Percentiles rank a stretch among this genome's conserved stretches.
These are phyloP conservation scores for Desmodesmus armatus DNA, from an alignment of 139 green algal species.

Conservation along the genomic window DNA sequence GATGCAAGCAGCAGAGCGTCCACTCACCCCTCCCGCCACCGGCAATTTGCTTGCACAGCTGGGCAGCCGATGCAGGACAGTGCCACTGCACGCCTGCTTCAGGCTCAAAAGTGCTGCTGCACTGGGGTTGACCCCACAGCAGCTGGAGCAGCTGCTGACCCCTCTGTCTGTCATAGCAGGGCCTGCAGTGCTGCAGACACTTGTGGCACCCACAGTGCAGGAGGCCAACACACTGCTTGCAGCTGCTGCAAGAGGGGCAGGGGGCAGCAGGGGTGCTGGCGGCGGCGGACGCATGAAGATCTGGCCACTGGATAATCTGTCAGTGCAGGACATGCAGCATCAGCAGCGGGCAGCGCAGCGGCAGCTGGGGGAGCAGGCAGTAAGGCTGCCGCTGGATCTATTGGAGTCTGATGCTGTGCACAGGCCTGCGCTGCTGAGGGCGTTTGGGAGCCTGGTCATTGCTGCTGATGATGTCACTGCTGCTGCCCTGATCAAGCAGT, in stretches of 20 bases:
- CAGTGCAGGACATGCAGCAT: neutral
- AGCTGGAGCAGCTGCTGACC: conserved; percentile 11
- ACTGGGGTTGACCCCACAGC: neutral
- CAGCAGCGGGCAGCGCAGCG: conserved; percentile 47
- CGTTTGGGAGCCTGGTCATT: conserved; percentile 58
- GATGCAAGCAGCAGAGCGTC: neutral
- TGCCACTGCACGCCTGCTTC: conserved; percentile 46
- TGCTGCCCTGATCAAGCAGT: conserved; percentile 42
- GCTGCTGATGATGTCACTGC: conserved; percentile 54
- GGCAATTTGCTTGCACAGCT: neutral
- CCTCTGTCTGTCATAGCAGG: conserved; percentile 49
- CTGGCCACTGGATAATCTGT: conserved; percentile 61
- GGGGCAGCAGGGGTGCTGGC: neutral
- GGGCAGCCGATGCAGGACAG: neutral
- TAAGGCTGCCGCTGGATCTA: conserved; percentile 51
- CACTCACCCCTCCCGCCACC: too few species aligned
- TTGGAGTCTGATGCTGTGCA: conserved; percentile 22
- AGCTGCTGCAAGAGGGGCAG: neutral
- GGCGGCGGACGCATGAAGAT: conserved; percentile 34
- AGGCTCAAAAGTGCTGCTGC: conserved; percentile 16
- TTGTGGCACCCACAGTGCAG: conserved; percentile 23
- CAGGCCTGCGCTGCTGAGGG: conserved; percentile 48
- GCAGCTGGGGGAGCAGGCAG: conserved; percentile 16
- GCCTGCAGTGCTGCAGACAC: conserved; percentile 24
- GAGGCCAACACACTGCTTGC: conserved; percentile 27